A percentile compares a stretch with the other conserved stretches of the same genome.
These are phyloP conservation scores for Rubroboletus satanas DNA, from an alignment of 768 basidiomycete species.

Conservation along the genomic window DNA sequence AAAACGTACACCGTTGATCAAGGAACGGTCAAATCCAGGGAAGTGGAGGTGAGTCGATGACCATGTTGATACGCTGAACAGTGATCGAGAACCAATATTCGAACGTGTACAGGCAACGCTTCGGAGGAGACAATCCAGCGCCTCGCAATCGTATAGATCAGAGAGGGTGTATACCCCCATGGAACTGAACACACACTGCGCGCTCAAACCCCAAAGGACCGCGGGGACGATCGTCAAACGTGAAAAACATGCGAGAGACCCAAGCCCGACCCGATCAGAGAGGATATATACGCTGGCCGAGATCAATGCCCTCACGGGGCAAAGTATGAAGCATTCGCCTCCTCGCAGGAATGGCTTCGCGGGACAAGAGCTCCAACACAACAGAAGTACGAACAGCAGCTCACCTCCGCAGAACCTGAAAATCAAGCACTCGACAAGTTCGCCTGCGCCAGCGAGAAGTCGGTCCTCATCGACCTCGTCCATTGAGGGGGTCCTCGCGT, in stretches of 20 bases:
- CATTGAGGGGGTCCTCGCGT: conserved; percentile 51
- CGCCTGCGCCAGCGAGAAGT: conserved; percentile 14
- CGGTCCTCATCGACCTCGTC: conserved; percentile 38
- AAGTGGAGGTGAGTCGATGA: conserved; percentile 19
- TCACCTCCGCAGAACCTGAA: conserved; percentile 21
- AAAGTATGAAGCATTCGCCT: conserved; percentile 24
- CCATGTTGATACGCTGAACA: background rate
- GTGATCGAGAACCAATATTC: background rate
- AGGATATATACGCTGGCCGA: conserved; percentile 34
- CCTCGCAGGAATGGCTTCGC: conserved; percentile 14
- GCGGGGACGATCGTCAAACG: conserved; percentile 10
- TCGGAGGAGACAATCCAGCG: conserved; percentile 18
- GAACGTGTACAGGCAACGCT: conserved; percentile 14
- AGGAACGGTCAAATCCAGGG: conserved; percentile 16
- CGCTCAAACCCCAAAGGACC: conserved; percentile 19
- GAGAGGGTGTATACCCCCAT: conserved; percentile 22
- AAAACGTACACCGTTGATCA: conserved; percentile 9
- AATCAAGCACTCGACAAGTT: conserved; percentile 6
- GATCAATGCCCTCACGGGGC: conserved; percentile 30
- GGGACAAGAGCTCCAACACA: conserved; percentile 10
- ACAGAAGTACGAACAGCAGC: conserved; percentile 16
- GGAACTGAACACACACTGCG: conserved; percentile 15
- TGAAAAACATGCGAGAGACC: conserved; percentile 17
- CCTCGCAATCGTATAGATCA: conserved; percentile 23
- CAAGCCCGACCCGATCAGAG: conserved; percentile 31